A percentile compares a stretch with the other conserved stretches of the same genome.
These are phyloP conservation scores for Escovopsis weberi DNA, from an alignment of 2,329 filamentous ascomycete genomes.

Conservation along the genomic window DNA sequence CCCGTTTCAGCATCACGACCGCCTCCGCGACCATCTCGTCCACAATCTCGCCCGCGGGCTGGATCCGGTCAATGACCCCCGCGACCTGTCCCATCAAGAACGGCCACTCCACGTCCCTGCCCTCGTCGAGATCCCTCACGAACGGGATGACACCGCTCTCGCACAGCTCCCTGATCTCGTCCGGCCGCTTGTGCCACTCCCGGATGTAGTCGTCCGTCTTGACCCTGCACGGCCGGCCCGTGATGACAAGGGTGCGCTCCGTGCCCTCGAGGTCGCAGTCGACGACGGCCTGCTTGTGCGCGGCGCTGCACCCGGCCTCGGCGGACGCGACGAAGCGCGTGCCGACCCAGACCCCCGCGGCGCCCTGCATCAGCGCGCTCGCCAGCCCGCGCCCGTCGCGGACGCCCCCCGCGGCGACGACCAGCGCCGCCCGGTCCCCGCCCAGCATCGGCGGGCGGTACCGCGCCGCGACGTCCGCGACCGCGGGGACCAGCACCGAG, in stretches of 20 bases:
- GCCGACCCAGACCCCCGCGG: constrained; percentile 83
- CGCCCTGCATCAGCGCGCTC: constrained; percentile 73
- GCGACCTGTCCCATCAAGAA: constrained; percentile 93
- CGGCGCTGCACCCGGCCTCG: constrained; percentile 66
- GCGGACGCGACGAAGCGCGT: constrained; percentile 76
- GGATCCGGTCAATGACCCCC: constrained; percentile 58
- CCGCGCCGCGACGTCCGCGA: constrained; percentile 65
- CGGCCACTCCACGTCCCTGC: constrained; percentile 69
- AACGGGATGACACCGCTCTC: constrained; percentile 67
- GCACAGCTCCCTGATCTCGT: constrained; percentile 62
- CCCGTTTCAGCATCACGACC: constrained; percentile 49
- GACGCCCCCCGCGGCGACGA: constrained; percentile 82
- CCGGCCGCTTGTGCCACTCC: constrained; percentile 63
- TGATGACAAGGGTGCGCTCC: constrained; percentile 65
- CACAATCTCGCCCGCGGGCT: constrained; percentile 76
- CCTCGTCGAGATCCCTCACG: constrained; percentile 68
- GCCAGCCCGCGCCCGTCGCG: constrained; percentile 71
- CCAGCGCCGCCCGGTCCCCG: constrained; percentile 51
- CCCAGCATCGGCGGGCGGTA: constrained; percentile 58
- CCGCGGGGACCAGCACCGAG: constrained; percentile 72
- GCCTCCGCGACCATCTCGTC: constrained; percentile 77
- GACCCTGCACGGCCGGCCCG: constrained; percentile 67
- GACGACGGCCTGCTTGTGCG: constrained; percentile 77
- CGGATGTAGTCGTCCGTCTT: constrained; percentile 72
- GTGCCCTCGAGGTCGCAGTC: constrained; percentile 68